Percentiles rank a stretch among this genome's conserved stretches.
These are phyloP conservation scores for Saccharomyces pastorianus DNA, from an alignment of 1,139 yeast species.

Conservation along the genomic window DNA sequence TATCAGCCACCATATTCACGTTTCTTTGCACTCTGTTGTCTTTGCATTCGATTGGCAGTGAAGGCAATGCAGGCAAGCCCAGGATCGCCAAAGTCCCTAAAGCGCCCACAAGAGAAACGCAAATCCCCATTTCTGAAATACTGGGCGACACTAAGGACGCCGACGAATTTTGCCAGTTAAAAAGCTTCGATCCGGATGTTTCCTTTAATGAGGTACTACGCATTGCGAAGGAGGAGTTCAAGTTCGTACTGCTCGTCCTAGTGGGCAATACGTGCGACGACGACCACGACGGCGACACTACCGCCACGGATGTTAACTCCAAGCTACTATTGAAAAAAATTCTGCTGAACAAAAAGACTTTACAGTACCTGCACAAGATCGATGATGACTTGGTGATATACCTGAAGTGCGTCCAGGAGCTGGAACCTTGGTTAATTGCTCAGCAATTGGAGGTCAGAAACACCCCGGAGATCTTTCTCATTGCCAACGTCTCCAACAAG, in stretches of 20 bases:
- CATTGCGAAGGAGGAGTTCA: conserved; percentile 28
- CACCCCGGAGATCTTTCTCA: conserved; percentile 31
- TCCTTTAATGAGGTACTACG: conserved; percentile 29
- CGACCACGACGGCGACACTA: not conserved
- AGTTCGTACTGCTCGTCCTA: conserved; percentile 27
- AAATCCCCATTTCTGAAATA: not conserved
- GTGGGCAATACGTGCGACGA: conserved; percentile 22
- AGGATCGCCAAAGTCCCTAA: conserved; percentile 15
- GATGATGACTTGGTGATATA: conserved; percentile 28
- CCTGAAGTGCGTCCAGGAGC: conserved; percentile 28
- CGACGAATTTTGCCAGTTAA: not conserved
- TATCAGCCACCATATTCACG: not conserved
- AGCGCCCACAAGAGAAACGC: conserved; percentile 9
- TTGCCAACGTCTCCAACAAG: conserved; percentile 33
- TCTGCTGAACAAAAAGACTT: conserved; percentile 23
- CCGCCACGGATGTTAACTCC: conserved; percentile 19
- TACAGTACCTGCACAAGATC: conserved; percentile 19
- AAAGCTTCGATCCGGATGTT: not conserved
- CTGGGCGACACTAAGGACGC: not conserved
- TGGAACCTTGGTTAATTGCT: conserved; percentile 33
- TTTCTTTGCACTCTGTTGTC: conserved; percentile 7
- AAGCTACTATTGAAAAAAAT: conserved; percentile 26
- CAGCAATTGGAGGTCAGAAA: conserved; percentile 24
- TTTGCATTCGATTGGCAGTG: conserved; percentile 1
- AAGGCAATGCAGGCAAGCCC: conserved; percentile 5